Base-by-base conservation (phyloP, 2,329 filamentous ascomycete species). In the Cladosporium velox region DNA sequence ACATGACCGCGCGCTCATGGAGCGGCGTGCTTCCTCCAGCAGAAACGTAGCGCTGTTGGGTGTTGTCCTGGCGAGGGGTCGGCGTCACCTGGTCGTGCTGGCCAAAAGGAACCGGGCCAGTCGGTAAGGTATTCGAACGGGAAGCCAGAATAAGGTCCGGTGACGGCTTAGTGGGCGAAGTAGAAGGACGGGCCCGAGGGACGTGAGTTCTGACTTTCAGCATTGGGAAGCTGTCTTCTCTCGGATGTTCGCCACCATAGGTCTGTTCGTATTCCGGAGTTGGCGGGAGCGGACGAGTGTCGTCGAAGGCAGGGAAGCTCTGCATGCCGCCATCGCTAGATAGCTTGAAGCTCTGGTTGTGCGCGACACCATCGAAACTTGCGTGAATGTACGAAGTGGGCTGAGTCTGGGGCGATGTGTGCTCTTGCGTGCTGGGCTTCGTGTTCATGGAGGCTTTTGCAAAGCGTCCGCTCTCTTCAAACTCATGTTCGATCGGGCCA, bases 41-140 rank as follows among this genome's bases (percentile, higher is more conserved):
- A 2, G 71, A 69, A 51, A 75, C 70, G 58, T 73, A 75, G 44
- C 73, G 72, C 64, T 74, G 73, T 51, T 66, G 68, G 18, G 51
- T 28, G 8, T 4, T 10, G 5, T 65, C 66, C 12, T 68, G 70
- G 12, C 66, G 67, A 6, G 70, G 69, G 26, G 65, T 34, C 26
- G 35, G 51, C 59, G 59, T 41, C 21, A 66, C 44, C 38, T 52
- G 67, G 21, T 63, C 35, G 24, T 18, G 30, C n/a, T 21, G 12
- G 30, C 21, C 44, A n/a, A 52, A 62, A 11, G 59, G 59, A 15
- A 21, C 12, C 30, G 21, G 12, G 21, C 59, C 7, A 14, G 61
- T 57, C 26, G 61, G 51, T 2, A 35, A n/a, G 24, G 61, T 64
- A 10, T 55, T 41, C 6, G 61, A 55, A 14, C 59, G 59, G 3